Conservation (phyloP, 306 rosid genomes). For the Glycine soja region DNA sequence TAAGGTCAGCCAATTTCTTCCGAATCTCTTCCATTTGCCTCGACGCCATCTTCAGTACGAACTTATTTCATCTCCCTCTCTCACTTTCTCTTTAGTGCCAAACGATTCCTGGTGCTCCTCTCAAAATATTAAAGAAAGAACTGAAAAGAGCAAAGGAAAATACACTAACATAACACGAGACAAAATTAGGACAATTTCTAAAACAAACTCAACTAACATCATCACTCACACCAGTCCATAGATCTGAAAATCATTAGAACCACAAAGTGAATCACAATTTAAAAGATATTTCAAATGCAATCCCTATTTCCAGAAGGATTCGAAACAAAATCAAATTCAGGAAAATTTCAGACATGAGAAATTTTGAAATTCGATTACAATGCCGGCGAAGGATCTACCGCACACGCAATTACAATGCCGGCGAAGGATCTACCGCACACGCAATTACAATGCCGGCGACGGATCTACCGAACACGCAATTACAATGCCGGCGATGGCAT, state of each 20-base stretch:
- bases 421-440: neutral
- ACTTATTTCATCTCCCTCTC: conserved; percentile 33
- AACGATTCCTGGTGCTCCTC: neutral
- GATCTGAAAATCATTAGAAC: neutral
- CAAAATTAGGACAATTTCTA: neutral
- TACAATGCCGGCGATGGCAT: neutral
- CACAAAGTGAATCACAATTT: neutral
- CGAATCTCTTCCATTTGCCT: conserved; percentile 96
- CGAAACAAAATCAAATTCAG: neutral
- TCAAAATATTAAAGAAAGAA: neutral
- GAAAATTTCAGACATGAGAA: neutral
- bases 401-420: neutral
- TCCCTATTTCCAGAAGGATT: neutral
- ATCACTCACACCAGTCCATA: neutral
- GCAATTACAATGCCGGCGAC: neutral
- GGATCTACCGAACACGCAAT: neutral
- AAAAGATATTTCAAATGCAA: neutral
- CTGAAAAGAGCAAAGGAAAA: conserved; percentile 3
- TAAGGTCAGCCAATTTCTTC: conserved; percentile 71
- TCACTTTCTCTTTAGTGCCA: neutral
- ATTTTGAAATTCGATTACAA: neutral
- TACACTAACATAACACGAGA: neutral
- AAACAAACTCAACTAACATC: neutral
- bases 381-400: neutral
- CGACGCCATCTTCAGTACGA: conserved; percentile 69